These are phyloP conservation scores for Neurospora sp. DNA, from an alignment of 495 filamentous ascomycete genomes.

Conservation along the genomic window DNA sequence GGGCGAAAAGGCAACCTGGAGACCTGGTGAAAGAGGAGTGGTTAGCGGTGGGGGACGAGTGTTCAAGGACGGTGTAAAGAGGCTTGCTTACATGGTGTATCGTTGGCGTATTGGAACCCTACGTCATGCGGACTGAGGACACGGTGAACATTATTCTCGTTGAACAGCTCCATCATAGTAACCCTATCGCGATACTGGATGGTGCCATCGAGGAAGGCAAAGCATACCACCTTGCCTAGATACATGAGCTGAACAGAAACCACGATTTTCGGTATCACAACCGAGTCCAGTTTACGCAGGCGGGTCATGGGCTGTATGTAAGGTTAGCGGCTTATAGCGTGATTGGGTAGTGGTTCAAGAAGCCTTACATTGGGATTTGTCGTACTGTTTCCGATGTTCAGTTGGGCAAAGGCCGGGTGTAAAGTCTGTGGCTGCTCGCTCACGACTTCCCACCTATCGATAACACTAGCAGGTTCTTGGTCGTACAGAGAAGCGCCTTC, in stretches of 20 bases:
- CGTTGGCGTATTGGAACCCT: constrained; percentile 55
- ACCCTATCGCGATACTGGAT: constrained; percentile 66
- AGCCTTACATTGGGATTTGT: background rate
- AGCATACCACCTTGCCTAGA: constrained; percentile 54
- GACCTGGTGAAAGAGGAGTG: constrained; percentile 28
- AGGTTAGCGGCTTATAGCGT: constrained; percentile 10
- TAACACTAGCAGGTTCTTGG: constrained; percentile 53
- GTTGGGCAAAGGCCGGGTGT: constrained; percentile 65
- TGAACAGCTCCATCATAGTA: constrained; percentile 55
- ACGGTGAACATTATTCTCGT: constrained; percentile 48
- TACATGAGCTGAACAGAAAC: constrained; percentile 56
- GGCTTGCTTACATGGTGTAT: constrained; percentile 39
- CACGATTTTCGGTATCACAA: constrained; percentile 55
- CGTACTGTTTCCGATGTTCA: constrained; percentile 47
- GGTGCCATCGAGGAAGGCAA: constrained; percentile 66
- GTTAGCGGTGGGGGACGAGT: constrained; percentile 14
- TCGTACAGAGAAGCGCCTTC: constrained; percentile 40
- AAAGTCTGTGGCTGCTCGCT: constrained; percentile 46
- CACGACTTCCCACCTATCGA: constrained; percentile 71
- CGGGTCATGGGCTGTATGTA: constrained; percentile 42
- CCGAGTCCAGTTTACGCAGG: constrained; percentile 57
- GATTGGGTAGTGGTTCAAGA: background rate
- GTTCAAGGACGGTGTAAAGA: constrained; percentile 5
- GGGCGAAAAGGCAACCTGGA: constrained; percentile 63
- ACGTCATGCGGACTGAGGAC: constrained; percentile 62